phyloP scores from a whole-genome alignment of 106 monocot species.

The Alisma plantagoaquatica region DNA sequence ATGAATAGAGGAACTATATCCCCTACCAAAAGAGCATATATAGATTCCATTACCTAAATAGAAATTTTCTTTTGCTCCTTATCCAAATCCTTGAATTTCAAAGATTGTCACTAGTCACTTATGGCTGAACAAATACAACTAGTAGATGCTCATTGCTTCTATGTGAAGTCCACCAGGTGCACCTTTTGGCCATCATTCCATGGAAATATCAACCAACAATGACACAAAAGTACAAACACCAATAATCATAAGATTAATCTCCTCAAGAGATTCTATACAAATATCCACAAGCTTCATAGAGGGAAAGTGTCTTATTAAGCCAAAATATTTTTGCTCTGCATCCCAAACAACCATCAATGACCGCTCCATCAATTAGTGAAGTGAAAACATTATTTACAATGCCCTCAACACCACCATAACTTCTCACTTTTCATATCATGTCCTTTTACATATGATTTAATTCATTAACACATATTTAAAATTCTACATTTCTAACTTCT shows the following conservation, averaged over 20 bases:
- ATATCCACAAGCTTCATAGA: constrained; percentile 15
- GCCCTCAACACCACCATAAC: constrained; percentile 17
- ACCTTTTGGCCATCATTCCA: constrained; percentile 25
- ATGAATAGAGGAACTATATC: constrained; percentile 17
- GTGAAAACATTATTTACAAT: constrained; percentile 12
- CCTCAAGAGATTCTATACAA: constrained; percentile 23
- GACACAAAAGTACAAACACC: constrained; percentile 8
- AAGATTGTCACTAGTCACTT: constrained; percentile 19
- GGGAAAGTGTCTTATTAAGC: constrained; percentile 8
- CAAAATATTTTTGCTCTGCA: constrained; percentile 9
- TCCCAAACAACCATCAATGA: constrained; percentile 4
- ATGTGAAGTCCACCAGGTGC: constrained; percentile 21
- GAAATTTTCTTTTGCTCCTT: constrained; percentile 23
- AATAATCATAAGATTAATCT: constrained; percentile 11
- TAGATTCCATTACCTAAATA: constrained; percentile 17
- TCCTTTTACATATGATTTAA: constrained; percentile 12
- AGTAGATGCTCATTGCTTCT: constrained; percentile 11
- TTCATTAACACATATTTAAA: constrained; percentile 14
- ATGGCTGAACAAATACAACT: constrained; percentile 19
- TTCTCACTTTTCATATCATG: constrained; percentile 17
- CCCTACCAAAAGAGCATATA: constrained; percentile 18
- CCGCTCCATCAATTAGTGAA: constrained; percentile 1
- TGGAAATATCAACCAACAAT: constrained; percentile 10
- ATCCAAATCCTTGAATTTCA: constrained; percentile 23
- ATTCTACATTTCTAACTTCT: constrained; percentile 9